Percentiles rank a stretch among this genome's conserved stretches.
phyloP scores from a whole-genome alignment of 352 stramenopile species.

The Phytophthora kernoviae region DNA sequence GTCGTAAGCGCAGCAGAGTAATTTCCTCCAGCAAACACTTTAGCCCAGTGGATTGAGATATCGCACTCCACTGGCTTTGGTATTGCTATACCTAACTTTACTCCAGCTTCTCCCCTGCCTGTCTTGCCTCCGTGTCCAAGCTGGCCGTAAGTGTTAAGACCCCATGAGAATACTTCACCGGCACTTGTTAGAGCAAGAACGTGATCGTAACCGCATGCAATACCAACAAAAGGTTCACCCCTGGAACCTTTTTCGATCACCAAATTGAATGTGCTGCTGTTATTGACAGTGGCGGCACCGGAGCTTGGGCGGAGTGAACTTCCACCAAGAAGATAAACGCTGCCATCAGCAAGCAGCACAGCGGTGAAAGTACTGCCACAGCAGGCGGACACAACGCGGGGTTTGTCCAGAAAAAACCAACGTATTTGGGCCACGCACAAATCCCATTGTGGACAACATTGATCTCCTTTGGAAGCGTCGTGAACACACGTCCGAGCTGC shows the following conservation, averaged over 20 bases:
- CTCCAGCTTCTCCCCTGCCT: slow-evolving; percentile 19
- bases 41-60: slow-evolving; percentile 37
- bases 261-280: slow-evolving; percentile 26
- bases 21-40: slow-evolving; percentile 60
- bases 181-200: slow-evolving; percentile 59
- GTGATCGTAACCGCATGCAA: slow-evolving; percentile 75
- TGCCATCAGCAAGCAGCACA: slow-evolving; percentile 62
- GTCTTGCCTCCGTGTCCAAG: slow-evolving; percentile 56
- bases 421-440: slow-evolving; percentile 80
- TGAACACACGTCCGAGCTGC: slow-evolving; percentile 73
- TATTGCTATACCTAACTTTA: slow-evolving; percentile 29
- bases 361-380: slow-evolving; percentile 86
- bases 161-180: slow-evolving; percentile 74
- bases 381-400: slow-evolving; percentile 46
- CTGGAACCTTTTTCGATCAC: slow-evolving; percentile 36
- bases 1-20: slow-evolving; percentile 61
- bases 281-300: slow-evolving; percentile 13
- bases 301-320: slow-evolving; percentile 43
- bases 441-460: slow-evolving; percentile 55
- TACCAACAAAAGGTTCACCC: slow-evolving; percentile 48
- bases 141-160: slow-evolving; percentile 82
- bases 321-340: slow-evolving; percentile 83
- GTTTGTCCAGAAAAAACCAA: slow-evolving; percentile 57
- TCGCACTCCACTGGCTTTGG: slow-evolving; percentile 18
- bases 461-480: slow-evolving; percentile 32